Conservation (phyloP, 441 rosid species). For the Manihot esculenta region DNA sequence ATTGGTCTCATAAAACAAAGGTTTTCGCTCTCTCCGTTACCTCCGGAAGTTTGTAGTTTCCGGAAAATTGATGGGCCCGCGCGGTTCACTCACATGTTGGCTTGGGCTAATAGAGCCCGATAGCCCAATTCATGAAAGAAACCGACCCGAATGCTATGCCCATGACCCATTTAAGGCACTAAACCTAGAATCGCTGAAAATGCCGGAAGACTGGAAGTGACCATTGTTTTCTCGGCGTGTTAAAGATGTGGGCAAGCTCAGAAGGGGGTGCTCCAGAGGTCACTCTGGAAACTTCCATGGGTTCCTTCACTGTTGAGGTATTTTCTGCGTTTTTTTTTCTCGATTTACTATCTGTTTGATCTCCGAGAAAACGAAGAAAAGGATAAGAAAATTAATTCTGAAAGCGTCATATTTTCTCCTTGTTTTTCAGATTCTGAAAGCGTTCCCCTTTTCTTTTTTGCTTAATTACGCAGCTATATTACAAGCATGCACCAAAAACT, state of each 20-base stretch:
- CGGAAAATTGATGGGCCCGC: conserved; percentile 9
- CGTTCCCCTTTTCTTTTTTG: neutral
- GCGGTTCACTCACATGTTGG: no score
- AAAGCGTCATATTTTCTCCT: neutral
- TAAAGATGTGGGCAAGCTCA: conserved; percentile 67
- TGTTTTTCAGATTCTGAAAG: neutral
- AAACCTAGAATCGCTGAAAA: neutral
- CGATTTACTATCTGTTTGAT: conserved; percentile 1
- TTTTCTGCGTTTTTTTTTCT: neutral
- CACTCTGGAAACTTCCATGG: conserved; percentile 95
- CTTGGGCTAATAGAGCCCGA: neutral
- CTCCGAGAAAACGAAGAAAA: neutral
- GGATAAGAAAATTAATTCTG: neutral
- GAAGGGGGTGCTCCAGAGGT: conserved; percentile 93
- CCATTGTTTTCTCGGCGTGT: neutral
- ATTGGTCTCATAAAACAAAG: conserved; percentile 50
- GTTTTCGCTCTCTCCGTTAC: no score
- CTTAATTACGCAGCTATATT: conserved; percentile 53
- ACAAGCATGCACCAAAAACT: conserved; percentile 92
- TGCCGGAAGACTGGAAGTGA: neutral
- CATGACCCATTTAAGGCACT: neutral
- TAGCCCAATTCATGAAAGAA: neutral
- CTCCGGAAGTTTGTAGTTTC: neutral
- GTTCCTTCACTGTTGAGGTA: conserved; percentile 88
- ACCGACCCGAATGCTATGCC: neutral